These are phyloP conservation scores for Kwoniella botswanensis DNA, from an alignment of 768 basidiomycete species.

Conservation along the genomic window DNA sequence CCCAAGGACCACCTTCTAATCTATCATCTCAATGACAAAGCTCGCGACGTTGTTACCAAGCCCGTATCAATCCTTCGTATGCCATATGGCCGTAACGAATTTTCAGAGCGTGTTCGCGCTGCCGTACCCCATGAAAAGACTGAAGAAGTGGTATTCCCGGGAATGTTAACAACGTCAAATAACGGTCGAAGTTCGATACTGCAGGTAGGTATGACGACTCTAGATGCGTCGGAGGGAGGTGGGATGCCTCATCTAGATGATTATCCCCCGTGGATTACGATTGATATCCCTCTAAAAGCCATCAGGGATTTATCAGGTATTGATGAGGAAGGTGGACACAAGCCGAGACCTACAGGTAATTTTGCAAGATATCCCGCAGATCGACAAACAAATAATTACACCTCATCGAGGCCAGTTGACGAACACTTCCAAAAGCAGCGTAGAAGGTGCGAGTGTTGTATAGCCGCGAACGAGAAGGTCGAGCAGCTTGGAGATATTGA, in stretches of 20 bases:
- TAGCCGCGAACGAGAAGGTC: no score
- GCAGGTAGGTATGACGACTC: neutral
- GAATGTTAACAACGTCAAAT: neutral
- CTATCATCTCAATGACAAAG: neutral
- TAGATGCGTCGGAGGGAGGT: neutral
- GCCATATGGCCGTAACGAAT: neutral
- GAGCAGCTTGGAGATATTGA: no score
- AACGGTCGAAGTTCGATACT: conserved; percentile 3
- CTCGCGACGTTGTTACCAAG: neutral
- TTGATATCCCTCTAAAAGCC: neutral
- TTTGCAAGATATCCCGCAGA: no score
- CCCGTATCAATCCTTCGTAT: neutral
- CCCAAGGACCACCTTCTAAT: neutral
- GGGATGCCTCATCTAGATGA: neutral
- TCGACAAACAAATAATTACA: no score
- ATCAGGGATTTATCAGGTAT: no score
- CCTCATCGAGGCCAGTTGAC: no score
- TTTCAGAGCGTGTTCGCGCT: neutral
- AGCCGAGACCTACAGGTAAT: no score
- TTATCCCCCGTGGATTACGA: neutral
- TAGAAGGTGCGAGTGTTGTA: no score
- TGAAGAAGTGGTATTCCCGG: neutral
- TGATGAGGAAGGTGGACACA: no score
- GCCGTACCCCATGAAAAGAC: neutral
- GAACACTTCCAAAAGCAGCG: no score